phyloP scores from a whole-genome alignment of 352 stramenopile genomes.

The Aphanomyces invadans region DNA sequence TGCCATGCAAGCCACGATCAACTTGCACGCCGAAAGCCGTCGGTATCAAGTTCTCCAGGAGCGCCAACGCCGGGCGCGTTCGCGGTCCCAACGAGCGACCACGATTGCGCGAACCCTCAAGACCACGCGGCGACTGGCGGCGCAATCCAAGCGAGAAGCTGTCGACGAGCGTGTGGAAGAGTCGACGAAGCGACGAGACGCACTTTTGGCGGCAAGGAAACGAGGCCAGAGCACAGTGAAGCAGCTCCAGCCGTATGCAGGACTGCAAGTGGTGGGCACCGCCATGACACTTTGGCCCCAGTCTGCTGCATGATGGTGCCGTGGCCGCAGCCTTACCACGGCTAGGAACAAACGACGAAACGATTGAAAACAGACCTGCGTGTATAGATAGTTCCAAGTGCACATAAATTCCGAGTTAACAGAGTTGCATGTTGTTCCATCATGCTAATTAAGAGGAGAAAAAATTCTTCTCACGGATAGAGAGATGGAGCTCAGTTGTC shows the following conservation, averaged over 20 bases:
- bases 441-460: neutral
- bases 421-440: neutral
- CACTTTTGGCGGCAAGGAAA: conserved; percentile 7
- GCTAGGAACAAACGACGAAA: neutral
- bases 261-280: conserved; percentile 3
- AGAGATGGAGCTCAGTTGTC: neutral
- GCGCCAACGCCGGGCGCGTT: neutral
- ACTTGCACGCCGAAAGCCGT: conserved; percentile 6
- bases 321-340: neutral
- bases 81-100: neutral
- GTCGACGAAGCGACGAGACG: conserved; percentile 2
- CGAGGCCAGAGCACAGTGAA: neutral
- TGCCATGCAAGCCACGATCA: conserved; percentile 7
- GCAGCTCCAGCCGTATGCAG: conserved; percentile 11
- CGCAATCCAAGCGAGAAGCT: neutral
- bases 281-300: conserved; percentile 7
- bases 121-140: neutral
- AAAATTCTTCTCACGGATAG: too few relatives aligned
- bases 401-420: neutral
- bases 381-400: neutral
- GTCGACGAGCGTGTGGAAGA: neutral
- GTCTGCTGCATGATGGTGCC: neutral
- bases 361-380: neutral
- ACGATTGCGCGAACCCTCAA: neutral
- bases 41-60: neutral